Evolutionary conservation across 2,329 filamentous ascomycete genomes (phyloP).

Genomic region (Fusarium mundagurra): DNA sequence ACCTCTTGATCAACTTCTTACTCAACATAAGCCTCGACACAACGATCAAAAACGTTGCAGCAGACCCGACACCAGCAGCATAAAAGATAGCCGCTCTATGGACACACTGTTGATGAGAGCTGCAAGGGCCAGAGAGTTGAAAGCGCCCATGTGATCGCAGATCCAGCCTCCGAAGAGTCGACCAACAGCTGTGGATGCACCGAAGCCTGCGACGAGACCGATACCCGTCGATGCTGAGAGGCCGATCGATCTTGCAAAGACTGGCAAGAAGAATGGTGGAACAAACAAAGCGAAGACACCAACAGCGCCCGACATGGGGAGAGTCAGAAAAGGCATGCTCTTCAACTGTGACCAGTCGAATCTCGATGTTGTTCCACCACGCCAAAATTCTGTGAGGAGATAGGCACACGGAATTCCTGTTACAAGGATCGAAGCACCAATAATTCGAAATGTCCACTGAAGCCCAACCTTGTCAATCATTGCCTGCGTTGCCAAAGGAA

Average conservation of each 20-base stretch:
- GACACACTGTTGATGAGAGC: neutral
- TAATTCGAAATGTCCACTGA: neutral
- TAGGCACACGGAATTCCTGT: neutral
- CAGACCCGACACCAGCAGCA: neutral
- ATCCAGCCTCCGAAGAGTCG: neutral
- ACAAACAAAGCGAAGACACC: slow-evolving; percentile 2
- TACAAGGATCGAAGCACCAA: neutral
- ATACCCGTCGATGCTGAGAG: neutral
- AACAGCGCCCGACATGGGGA: neutral
- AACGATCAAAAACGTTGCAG: neutral
- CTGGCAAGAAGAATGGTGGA: neutral
- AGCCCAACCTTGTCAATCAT: slow-evolving; percentile 1
- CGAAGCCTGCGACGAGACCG: neutral
- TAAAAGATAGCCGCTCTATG: neutral
- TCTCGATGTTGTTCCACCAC: neutral
- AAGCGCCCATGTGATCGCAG: slow-evolving; percentile 4
- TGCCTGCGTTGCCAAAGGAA: neutral
- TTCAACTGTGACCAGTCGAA: slow-evolving; percentile 8
- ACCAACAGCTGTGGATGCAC: neutral
- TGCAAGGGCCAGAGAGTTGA: neutral
- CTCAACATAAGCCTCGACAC: neutral
- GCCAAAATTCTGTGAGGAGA: neutral
- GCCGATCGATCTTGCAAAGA: neutral
- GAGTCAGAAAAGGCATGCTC: neutral
- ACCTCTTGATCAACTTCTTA: neutral